Conservation (phyloP, 2,329 filamentous ascomycete genomes). For the Diaporthe sp. region DNA sequence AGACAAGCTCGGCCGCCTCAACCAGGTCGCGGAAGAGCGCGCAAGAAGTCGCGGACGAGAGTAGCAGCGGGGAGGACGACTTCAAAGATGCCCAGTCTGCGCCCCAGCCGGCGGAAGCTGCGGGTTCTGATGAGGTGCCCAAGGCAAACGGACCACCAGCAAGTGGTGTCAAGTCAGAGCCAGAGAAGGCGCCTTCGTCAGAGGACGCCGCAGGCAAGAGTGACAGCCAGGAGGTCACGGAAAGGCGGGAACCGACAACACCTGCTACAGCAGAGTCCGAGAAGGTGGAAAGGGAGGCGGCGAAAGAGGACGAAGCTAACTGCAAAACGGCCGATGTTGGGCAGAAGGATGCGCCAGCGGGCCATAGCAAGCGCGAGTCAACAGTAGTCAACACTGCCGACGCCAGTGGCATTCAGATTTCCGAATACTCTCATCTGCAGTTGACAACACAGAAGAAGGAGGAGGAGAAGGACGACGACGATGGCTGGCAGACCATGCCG, state of each 20-base stretch:
- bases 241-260: neutral
- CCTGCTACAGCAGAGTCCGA: neutral
- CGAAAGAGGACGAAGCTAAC: neutral
- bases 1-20: slow-evolving; percentile 34
- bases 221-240: neutral
- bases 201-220: neutral
- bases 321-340: slow-evolving; percentile 38
- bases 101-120: slow-evolving; percentile 4
- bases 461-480: slow-evolving; percentile 67
- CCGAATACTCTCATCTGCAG: slow-evolving; percentile 94
- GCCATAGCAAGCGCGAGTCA: slow-evolving; percentile 54
- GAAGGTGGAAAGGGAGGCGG: neutral
- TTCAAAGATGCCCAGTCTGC: slow-evolving; percentile 49
- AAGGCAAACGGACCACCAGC: neutral
- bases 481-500: slow-evolving; percentile 94
- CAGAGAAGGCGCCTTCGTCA: neutral
- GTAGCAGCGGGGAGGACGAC: slow-evolving; percentile 45
- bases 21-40: slow-evolving; percentile 40
- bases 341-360: slow-evolving; percentile 43
- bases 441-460: slow-evolving; percentile 67
- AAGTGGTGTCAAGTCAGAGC: neutral
- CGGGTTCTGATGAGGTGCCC: neutral
- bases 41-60: slow-evolving; percentile 44
- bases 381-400: slow-evolving; percentile 55
- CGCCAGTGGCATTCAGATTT: slow-evolving; percentile 59